phyloP scores from a whole-genome alignment of 371 early-diverging fungal species.

The Thermomucor indicae-seudaticae region DNA sequence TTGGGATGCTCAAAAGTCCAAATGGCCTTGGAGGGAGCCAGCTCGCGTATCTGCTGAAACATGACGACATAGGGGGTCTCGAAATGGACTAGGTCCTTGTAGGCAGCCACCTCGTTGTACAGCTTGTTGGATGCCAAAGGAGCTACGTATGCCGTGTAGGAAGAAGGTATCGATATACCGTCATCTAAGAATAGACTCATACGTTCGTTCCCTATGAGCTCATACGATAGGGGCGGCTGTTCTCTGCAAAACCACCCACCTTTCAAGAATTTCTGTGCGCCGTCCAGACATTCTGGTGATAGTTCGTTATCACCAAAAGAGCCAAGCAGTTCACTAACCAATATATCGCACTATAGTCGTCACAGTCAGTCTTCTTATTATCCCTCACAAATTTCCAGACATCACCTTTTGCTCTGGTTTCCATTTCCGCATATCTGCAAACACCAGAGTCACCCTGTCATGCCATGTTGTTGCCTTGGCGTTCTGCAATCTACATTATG shows the following conservation, averaged over 20 bases:
- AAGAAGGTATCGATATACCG: constrained; percentile 89
- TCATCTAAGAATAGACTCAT: constrained; percentile 26
- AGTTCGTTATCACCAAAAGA: constrained; percentile 98
- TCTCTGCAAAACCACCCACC: constrained; percentile 23
- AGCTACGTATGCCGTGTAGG: constrained; percentile 78
- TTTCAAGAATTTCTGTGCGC: constrained; percentile 83
- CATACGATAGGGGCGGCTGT: too few species aligned
- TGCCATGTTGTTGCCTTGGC: constrained; percentile 78
- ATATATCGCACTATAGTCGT: constrained; percentile 75
- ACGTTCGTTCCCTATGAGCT: too few species aligned
- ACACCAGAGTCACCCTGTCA: constrained; percentile 74
- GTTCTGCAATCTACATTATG: constrained; percentile 60
- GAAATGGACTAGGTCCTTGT: constrained; percentile 60
- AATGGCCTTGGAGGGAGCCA: constrained; percentile 65
- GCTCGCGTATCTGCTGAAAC: constrained; percentile 67
- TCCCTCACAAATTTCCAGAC: neutral
- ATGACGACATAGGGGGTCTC: constrained; percentile 95
- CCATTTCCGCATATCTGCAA: constrained; percentile 91
- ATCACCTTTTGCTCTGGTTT: constrained; percentile 66
- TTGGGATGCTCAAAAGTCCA: constrained; percentile 89
- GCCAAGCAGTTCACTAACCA: constrained; percentile 89
- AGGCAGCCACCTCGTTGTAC: constrained; percentile 58
- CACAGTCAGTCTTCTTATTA: neutral
- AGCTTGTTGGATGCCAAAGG: constrained; percentile 86
- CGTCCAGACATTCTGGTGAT: constrained; percentile 95